A percentile compares a stretch with the other conserved stretches of the same genome.
Evolutionary conservation across 331 rosid species (phyloP).

Genomic region (Quercus phellos): DNA sequence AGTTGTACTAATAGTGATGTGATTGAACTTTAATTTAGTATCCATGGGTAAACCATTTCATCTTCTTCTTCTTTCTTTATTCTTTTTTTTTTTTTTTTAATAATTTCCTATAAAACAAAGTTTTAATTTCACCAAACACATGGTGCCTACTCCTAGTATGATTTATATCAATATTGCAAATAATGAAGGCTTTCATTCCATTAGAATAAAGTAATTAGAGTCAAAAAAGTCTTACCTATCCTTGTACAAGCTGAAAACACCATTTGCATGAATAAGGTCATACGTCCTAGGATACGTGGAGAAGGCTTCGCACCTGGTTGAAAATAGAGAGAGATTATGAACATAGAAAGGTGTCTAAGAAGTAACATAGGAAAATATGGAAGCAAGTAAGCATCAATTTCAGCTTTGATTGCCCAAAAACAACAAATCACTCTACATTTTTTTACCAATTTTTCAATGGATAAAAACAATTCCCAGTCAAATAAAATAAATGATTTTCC

Average conservation of each 20-base stretch:
- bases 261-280: slow-evolving; percentile 85
- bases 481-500: background rate
- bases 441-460: background rate
- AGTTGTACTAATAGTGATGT: background rate
- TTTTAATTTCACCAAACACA: background rate
- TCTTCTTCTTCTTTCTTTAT: background rate
- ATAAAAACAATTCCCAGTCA: background rate
- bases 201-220: background rate
- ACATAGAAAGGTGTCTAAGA: background rate
- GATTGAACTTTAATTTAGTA: slow-evolving; percentile 1
- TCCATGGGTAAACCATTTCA: background rate
- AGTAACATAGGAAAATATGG: background rate
- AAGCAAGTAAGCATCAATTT: background rate
- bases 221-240: slow-evolving; percentile 39
- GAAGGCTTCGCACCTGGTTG: slow-evolving; percentile 77
- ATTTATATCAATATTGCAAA: background rate
- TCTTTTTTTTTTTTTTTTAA: no score
- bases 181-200: background rate
- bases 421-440: background rate
- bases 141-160: background rate
- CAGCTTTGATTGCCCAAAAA: background rate
- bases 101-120: background rate
- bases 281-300: slow-evolving; percentile 92
- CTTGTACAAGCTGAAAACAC: slow-evolving; percentile 70
- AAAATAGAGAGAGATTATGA: slow-evolving; percentile 3